Evolutionary conservation across 768 basidiomycete species (phyloP), one percentile per base, ranked within the genome.

Genomic region (Cystofilobasidium capitatum): DNA sequence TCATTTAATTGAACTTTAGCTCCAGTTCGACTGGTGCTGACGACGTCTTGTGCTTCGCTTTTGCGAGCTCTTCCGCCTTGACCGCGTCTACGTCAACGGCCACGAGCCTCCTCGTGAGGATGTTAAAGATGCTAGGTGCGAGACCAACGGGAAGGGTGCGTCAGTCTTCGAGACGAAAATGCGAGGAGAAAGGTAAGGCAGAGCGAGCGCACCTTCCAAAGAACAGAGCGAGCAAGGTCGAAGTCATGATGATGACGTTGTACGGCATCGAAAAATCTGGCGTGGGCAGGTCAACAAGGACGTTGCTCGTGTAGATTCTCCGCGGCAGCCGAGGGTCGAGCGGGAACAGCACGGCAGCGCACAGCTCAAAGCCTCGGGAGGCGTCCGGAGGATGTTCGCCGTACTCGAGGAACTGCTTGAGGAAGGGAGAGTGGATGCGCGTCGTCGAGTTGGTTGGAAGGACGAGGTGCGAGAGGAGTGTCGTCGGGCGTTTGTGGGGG

Each of bases 181-280:
- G 16, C 2, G 33, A 4, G 9, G 8, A 3, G 13, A 39, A 42
- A 1, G 6, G 29, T 2, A 22, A 14, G 12, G 20, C 13, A 16
- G 33, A n/a, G 24, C 2, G 12, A 22, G 40, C 60, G 33, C 59
- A 68, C 66, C 66, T 89, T 66, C 94, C 96, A 77, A 99, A 98
- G 64, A 93, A 85, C 71, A 96, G 84, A 55, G 93, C 91, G 62
- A 96, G 83, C 47, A 97, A 79, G 13, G 91, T 91, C n/a, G 63
- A 70, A 67, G 84, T 91, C 81, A 98, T 88, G 73, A 97, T 97
- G 77, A 98, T 97, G 57, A 98, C 94, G 79, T 98, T 99, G 80
- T 98, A 98, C 0, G 96, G 96, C 96, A 98, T 98, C 77, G 89
- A 92, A 76, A 98, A 98, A 76, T 98, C 96, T 0, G 94, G 96